Evolutionary conservation across 2,329 filamentous ascomycete genomes (phyloP), one percentile per base, ranked within the genome.

Genomic region (Trichothecium roseum): DNA sequence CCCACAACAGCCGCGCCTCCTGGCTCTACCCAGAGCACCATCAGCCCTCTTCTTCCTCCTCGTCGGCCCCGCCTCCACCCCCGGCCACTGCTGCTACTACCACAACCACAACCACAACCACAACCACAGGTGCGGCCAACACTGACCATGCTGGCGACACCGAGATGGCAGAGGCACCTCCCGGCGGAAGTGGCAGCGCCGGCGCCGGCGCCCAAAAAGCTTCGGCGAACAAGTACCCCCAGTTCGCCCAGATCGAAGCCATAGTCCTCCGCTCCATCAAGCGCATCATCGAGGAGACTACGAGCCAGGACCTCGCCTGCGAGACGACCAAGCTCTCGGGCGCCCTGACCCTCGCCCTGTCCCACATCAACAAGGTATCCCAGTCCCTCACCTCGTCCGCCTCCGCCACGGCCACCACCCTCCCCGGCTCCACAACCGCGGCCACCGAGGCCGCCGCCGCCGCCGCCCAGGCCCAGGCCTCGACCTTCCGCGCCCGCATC

Each of bases 241-340:
- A 87, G 32, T 96, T 96, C 56, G 79, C 84, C 15, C 72, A 87
- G 40, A 80, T 98, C 47, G 89, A 98, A 58, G 69, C 81, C 40
- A 78, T 83, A 41, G 77, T 98, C 37, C 68, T 91, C 28, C 61
- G 67, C 14, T 86, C 86, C 34, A 72, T 96, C 22, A 74, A 74
- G 20, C 60, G 66, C n/a, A 73, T 98, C 38, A 73, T 96, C 49
- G 60, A 71, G 38, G 65, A 69, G 32, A 94, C 87, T 2, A 76
- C 72, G 3, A 56, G 72, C 30, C 53, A 66, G 12, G 73, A 84
- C 47, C 71, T 94, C 34, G 59, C 72, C n/a, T 76, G 78, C 17
- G 80, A 79, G 4, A 89, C 85, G 1, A 93, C 89, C 4, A 83
- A 89, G 54, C 81, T 96, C 50, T 85, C 89, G 1, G 91, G 91